Evolutionary conservation across 164 flowering plant genomes (phyloP), one percentile per base, ranked within the genome.

Genomic region (Brasenia schreberi): DNA sequence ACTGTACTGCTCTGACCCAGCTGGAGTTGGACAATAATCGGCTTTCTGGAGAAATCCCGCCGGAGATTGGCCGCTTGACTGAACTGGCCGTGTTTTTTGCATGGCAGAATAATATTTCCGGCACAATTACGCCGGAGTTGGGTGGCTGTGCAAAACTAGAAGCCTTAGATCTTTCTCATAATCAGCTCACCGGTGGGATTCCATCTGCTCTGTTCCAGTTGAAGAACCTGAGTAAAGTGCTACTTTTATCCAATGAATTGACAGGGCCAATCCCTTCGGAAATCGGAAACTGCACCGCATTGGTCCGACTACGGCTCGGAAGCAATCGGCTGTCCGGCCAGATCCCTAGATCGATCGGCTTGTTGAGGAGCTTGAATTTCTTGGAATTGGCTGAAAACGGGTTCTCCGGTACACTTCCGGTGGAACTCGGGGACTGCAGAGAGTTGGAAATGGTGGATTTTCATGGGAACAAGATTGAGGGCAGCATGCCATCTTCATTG

Each of bases 101-200:
- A 53, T 85, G 90, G 90, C 78, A 82, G 75, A 85, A 84, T 75
- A 77, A 81, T 63, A 82, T 85, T 18, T 65, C 70, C 45, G 87
- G 87, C 60, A 77, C 65, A 69, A 81, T 85, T 67, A 87, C 87
- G 5, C 18, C 18, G 49, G 82, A 77, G 66, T 71, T 85, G 19
- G 80, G 77, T 43, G 72, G 75, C 68, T 84, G 87, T 59, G 52
- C 69, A 73, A 79, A 80, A 44, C 83, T 85, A 64, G 74, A 81
- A 67, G 78, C 77, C 11, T 43, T 85, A 69, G 90, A 85, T 71
- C 82, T 85, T 52, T 83, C 90, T 0, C 79, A 78, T 65, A 85
- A 85, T 72, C 67, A 68, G 59, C 85, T 85, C 2, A 68, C 81
- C n/a, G 90, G 90, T 6, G 53, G 80, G 45, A 39, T 83, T 69